Percentiles rank a stretch among this genome's conserved stretches.
These are phyloP conservation scores for Lactarius vividus DNA, from an alignment of 768 basidiomycete species.

Conservation along the genomic window DNA sequence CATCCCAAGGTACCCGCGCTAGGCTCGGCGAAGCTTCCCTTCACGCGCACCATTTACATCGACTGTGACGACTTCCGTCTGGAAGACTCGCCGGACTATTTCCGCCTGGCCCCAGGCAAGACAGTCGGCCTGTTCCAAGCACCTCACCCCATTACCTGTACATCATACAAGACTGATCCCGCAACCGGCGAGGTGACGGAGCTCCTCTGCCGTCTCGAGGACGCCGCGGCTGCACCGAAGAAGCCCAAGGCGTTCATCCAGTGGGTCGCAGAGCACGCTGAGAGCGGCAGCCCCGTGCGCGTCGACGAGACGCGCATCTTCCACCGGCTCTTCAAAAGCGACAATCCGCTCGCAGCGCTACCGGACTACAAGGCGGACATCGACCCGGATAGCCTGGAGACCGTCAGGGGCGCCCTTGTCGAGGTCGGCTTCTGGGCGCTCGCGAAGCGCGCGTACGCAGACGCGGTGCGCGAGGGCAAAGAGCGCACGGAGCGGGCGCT, in stretches of 20 bases:
- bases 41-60: slow-evolving; percentile 88
- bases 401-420: slow-evolving; percentile 76
- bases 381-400: slow-evolving; percentile 75
- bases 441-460: slow-evolving; percentile 60
- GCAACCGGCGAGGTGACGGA: slow-evolving; percentile 71
- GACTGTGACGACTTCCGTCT: slow-evolving; percentile 91
- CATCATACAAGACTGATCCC: slow-evolving; percentile 79
- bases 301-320: slow-evolving; percentile 92
- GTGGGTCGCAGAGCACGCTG: slow-evolving; percentile 87
- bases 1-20: slow-evolving; percentile 92
- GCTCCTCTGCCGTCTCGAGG: slow-evolving; percentile 76
- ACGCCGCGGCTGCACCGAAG: slow-evolving; percentile 47
- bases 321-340: slow-evolving; percentile 91
- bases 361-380: slow-evolving; percentile 84
- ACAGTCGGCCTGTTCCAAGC: slow-evolving; percentile 95
- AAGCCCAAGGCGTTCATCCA: slow-evolving; percentile 96
- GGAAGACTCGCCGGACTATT: slow-evolving; percentile 91
- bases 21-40: slow-evolving; percentile 77
- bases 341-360: slow-evolving; percentile 67
- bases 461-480: slow-evolving; percentile 64
- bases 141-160: slow-evolving; percentile 88
- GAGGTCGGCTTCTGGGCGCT: slow-evolving; percentile 89
- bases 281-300: slow-evolving; percentile 75
- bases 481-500: slow-evolving; percentile 60
- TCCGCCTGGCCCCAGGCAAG: slow-evolving; percentile 96